phyloP scores from a whole-genome alignment of 75 land plant genomes.

The Pseudotsuga menziesii region DNA sequence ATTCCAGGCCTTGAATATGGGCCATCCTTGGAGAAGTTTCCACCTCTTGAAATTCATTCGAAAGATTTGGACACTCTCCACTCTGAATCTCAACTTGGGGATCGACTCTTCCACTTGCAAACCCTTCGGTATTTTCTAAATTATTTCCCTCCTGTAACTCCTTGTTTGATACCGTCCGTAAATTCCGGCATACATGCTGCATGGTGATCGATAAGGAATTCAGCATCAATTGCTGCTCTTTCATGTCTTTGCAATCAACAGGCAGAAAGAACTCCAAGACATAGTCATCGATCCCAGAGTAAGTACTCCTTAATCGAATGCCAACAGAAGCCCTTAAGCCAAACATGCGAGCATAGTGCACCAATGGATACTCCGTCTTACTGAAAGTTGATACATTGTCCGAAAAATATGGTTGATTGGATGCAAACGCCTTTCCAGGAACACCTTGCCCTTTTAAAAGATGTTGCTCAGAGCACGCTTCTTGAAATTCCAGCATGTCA shows the following conservation, averaged over 20 bases:
- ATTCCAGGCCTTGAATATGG: neutral
- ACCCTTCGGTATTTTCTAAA: conserved; percentile 10
- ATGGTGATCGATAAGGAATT: conserved; percentile 61
- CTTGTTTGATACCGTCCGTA: conserved; percentile 63
- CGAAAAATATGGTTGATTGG: conserved; percentile 80
- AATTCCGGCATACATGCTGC: conserved; percentile 60
- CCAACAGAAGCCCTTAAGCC: conserved; percentile 75
- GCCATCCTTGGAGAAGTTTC: neutral
- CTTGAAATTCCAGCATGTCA: conserved; percentile 49
- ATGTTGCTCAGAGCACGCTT: conserved; percentile 83
- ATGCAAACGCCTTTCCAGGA: conserved; percentile 68
- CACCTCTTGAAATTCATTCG: neutral
- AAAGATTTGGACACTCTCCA: neutral
- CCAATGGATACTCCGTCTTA: conserved; percentile 79
- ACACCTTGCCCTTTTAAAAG: conserved; percentile 81
- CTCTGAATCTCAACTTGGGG: neutral
- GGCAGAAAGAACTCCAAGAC: conserved; percentile 93
- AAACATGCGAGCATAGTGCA: conserved; percentile 80
- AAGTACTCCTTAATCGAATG: conserved; percentile 79
- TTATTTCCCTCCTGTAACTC: conserved; percentile 53
- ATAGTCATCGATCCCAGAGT: conserved; percentile 61
- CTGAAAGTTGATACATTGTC: conserved; percentile 46
- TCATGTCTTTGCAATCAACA: conserved; percentile 39
- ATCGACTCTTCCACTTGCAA: neutral
- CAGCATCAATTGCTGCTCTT: conserved; percentile 67